phyloP scores from a whole-genome alignment of 176 grass and related monocot genomes.

The Paspalum notatum region DNA sequence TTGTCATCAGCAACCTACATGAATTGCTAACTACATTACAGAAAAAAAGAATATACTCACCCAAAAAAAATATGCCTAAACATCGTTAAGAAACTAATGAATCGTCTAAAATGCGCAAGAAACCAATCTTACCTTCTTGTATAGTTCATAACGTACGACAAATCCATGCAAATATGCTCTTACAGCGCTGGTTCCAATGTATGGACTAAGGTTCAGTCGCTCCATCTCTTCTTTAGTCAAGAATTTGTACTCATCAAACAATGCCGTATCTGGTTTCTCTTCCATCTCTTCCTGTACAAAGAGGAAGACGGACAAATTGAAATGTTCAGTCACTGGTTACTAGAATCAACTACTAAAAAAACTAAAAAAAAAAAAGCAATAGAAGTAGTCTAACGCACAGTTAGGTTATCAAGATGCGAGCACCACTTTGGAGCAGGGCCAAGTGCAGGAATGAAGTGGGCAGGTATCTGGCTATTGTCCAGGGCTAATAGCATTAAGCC shows the following conservation, averaged over 20 bases:
- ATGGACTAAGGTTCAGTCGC: constrained; percentile 71
- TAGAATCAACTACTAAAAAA: neutral
- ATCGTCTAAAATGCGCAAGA: neutral
- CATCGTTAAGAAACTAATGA: neutral
- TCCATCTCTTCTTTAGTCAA: constrained; percentile 87
- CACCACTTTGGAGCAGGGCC: constrained; percentile 98
- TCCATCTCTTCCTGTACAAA: constrained; percentile 93
- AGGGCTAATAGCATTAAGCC: constrained; percentile 87
- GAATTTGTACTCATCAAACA: constrained; percentile 90
- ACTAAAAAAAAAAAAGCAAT: neutral
- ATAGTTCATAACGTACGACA: constrained; percentile 68
- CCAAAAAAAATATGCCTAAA: neutral
- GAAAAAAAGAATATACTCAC: neutral
- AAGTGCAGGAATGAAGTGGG: constrained; percentile 83
- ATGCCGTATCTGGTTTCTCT: constrained; percentile 64
- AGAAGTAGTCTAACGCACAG: constrained; percentile 45
- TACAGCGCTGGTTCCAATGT: constrained; percentile 64
- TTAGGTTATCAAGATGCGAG: constrained; percentile 95
- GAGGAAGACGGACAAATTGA: constrained; percentile 4
- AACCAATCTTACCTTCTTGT: constrained; percentile 76
- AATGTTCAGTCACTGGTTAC: constrained; percentile 7
- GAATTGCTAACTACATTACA: neutral
- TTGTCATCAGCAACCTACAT: neutral
- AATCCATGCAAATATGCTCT: constrained; percentile 80
- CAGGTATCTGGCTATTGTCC: constrained; percentile 93